Conservation (phyloP, 2,329 filamentous ascomycete species). For the Cyanodermella asteris region DNA sequence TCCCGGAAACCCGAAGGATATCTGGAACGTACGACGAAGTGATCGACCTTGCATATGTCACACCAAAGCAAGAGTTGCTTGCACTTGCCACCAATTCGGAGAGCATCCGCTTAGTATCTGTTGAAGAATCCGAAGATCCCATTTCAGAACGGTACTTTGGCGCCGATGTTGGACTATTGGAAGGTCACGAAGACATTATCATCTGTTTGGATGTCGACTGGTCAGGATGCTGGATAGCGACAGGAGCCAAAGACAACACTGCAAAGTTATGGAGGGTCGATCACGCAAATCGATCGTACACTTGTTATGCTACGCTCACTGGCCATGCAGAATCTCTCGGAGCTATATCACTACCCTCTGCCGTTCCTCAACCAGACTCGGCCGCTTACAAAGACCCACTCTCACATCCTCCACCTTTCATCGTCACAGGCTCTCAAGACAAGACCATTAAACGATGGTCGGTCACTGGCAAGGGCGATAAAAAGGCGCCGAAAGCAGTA, state of each 20-base stretch:
- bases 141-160: slow-evolving; percentile 48
- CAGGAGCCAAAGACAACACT: slow-evolving; percentile 90
- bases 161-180: slow-evolving; percentile 65
- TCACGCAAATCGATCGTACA: slow-evolving; percentile 47
- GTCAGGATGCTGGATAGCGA: slow-evolving; percentile 93
- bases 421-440: slow-evolving; percentile 86
- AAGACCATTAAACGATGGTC: slow-evolving; percentile 93
- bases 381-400: slow-evolving; percentile 52
- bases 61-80: slow-evolving; percentile 57
- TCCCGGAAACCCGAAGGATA: slow-evolving; percentile 50
- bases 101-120: slow-evolving; percentile 69
- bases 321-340: slow-evolving; percentile 89
- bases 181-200: slow-evolving; percentile 86
- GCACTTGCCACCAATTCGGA: slow-evolving; percentile 91
- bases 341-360: slow-evolving; percentile 63
- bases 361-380: slow-evolving; percentile 43
- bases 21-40: slow-evolving; percentile 96
- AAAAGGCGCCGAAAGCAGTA: slow-evolving; percentile 36
- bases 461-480: slow-evolving; percentile 28
- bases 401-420: slow-evolving; percentile 57
- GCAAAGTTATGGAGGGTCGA: slow-evolving; percentile 81
- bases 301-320: slow-evolving; percentile 62
- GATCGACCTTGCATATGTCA: slow-evolving; percentile 76
- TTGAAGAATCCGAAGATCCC: slow-evolving; percentile 22
- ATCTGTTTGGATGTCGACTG: slow-evolving; percentile 88